phyloP scores from a whole-genome alignment of 805 yeast genomes.

The Hanseniaspora lachancei region DNA sequence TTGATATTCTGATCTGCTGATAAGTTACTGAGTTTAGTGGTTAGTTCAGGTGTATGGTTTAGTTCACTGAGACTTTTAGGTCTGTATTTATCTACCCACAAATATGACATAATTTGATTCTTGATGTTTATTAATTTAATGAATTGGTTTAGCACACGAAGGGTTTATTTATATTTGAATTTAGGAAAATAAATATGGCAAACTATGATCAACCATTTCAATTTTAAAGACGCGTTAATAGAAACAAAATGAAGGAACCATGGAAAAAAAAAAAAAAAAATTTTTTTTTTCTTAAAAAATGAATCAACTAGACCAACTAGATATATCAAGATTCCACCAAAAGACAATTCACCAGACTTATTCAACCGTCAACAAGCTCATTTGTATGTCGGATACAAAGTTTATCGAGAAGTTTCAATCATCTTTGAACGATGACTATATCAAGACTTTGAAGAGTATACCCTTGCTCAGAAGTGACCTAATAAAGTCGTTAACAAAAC shows the following conservation, averaged over 20 bases:
- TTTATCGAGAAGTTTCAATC: neutral
- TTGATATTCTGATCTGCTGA: conserved; percentile 18
- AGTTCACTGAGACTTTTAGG: conserved; percentile 56
- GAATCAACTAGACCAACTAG: neutral
- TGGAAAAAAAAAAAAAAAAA: too few relatives aligned
- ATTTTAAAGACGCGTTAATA: too few relatives aligned
- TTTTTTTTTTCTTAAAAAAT: neutral
- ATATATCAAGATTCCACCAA: neutral
- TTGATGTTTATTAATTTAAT: too few relatives aligned
- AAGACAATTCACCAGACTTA: neutral
- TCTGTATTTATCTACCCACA: conserved; percentile 93
- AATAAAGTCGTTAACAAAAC: neutral
- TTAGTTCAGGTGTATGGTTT: conserved; percentile 53
- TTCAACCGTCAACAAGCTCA: neutral
- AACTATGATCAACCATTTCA: too few relatives aligned
- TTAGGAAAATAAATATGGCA: neutral
- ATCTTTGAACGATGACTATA: neutral
- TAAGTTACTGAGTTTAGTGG: conserved; percentile 47
- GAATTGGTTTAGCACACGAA: neutral
- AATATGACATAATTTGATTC: conserved; percentile 44
- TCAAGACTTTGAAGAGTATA: neutral
- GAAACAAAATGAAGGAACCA: too few relatives aligned
- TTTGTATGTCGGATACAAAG: neutral
- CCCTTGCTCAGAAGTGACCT: neutral
- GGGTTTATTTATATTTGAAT: neutral